phyloP scores from a whole-genome alignment of 805 yeast species.

The Kazachstania psychrophila region DNA sequence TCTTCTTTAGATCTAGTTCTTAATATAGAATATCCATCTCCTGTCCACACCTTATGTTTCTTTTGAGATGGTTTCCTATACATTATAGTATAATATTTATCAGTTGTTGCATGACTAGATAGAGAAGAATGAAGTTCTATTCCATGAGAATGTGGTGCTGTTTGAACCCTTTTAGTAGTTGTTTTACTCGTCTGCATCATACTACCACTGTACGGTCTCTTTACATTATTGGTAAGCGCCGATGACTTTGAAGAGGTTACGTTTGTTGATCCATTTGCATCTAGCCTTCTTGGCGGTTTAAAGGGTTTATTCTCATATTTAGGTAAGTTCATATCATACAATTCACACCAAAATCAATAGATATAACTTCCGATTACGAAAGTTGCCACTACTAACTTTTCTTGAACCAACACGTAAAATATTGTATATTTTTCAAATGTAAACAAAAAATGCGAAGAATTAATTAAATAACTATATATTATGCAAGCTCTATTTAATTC shows the following conservation, averaged over 20 bases:
- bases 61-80: constrained; percentile 66
- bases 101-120: not conserved
- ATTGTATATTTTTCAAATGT: too few relatives aligned
- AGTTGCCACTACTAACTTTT: not conserved
- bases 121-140: not conserved
- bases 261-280: not conserved
- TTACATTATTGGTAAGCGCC: not conserved
- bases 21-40: constrained; percentile 59
- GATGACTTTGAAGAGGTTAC: not conserved
- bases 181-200: not conserved
- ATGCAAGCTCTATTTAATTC: too few relatives aligned
- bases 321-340: constrained; percentile 17
- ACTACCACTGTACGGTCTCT: not conserved
- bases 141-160: not conserved
- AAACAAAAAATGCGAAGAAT: too few relatives aligned
- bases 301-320: constrained; percentile 39
- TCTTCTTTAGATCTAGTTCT: constrained; percentile 11
- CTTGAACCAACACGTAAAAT: too few relatives aligned
- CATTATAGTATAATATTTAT: constrained; percentile 33
- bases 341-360: too few relatives aligned
- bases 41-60: constrained; percentile 91
- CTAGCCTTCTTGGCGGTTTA: constrained; percentile 38
- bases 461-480: too few relatives aligned
- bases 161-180: not conserved
- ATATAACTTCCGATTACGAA: not conserved